Percentiles rank a stretch among this genome's conserved stretches.
Conservation (phyloP, 176 grass and related monocot genomes). For the Aegilops umbellulata region DNA sequence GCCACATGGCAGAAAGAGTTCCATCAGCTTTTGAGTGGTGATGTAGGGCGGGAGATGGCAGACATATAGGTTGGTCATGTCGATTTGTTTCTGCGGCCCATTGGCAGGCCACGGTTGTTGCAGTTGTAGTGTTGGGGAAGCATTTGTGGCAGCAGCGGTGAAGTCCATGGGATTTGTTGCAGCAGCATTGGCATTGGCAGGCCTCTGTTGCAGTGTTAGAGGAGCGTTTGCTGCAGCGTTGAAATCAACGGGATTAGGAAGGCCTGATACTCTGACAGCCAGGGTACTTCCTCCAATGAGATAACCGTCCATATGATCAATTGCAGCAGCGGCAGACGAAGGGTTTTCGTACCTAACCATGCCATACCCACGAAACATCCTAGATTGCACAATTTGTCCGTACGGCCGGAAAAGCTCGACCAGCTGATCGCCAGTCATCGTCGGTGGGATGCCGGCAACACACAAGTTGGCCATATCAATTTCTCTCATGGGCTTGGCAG, state of each 20-base stretch:
- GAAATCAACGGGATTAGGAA: conserved; percentile 8
- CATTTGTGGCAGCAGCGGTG: too few relatives aligned
- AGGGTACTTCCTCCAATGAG: conserved; percentile 61
- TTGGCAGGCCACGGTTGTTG: too few relatives aligned
- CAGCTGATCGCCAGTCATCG: conserved; percentile 43
- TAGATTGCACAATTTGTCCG: conserved; percentile 59
- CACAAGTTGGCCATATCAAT: conserved; percentile 62
- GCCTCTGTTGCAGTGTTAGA: neutral
- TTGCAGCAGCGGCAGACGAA: conserved; percentile 42
- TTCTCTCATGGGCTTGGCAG: conserved; percentile 34
- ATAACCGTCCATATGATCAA: conserved; percentile 55
- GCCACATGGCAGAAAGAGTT: conserved; percentile 57
- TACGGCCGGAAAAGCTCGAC: conserved; percentile 57
- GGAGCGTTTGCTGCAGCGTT: too few relatives aligned
- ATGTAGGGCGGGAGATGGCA: conserved; percentile 44
- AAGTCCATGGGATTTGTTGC: too few relatives aligned
- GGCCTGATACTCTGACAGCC: conserved; percentile 41
- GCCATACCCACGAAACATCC: conserved; percentile 49
- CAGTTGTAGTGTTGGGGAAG: too few relatives aligned
- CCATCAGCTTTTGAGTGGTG: conserved; percentile 39
- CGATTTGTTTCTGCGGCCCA: conserved; percentile 29
- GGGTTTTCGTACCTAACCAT: conserved; percentile 55
- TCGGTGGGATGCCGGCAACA: conserved; percentile 46
- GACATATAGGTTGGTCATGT: conserved; percentile 57
- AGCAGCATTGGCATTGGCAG: neutral